A percentile compares a stretch with the other conserved stretches of the same genome.
phyloP scores from a whole-genome alignment of 108 stramenopile genomes.

The Nannochloropsis salina region DNA sequence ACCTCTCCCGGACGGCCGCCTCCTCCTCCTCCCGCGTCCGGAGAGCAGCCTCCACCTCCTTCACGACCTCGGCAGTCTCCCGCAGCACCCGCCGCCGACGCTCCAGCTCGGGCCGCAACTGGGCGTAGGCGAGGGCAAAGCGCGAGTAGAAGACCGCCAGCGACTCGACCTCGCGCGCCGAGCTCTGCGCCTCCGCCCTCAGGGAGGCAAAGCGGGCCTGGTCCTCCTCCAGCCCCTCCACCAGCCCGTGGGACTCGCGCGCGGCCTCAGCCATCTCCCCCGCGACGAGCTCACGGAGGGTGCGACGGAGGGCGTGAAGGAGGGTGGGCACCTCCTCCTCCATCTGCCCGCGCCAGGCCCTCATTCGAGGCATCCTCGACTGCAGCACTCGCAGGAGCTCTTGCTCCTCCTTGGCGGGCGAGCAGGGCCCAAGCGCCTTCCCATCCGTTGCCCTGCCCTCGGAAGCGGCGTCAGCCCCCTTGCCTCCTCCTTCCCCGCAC shows the following conservation, averaged over 20 bases:
- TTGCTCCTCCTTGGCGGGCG: background rate
- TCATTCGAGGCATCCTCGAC: background rate
- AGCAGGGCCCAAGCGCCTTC: background rate
- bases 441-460: too few species aligned
- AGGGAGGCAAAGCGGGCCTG: background rate
- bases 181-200: background rate
- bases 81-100: background rate
- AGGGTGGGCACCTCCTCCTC: background rate
- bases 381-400: background rate
- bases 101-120: background rate
- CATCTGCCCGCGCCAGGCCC: background rate
- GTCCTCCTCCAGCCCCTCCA: background rate
- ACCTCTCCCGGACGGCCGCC: background rate
- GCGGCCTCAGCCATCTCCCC: background rate
- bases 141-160: background rate
- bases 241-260: background rate
- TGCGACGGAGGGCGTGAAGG: background rate
- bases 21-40: background rate
- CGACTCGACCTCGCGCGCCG: background rate
- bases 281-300: background rate
- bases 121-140: background rate
- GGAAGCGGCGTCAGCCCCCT: too few species aligned
- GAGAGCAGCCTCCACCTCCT: background rate
- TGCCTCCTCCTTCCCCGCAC: too few species aligned
- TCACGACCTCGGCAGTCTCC: background rate